Conservation (phyloP, 2,329 filamentous ascomycete species). For the Zymoseptoria pseudotritici region DNA sequence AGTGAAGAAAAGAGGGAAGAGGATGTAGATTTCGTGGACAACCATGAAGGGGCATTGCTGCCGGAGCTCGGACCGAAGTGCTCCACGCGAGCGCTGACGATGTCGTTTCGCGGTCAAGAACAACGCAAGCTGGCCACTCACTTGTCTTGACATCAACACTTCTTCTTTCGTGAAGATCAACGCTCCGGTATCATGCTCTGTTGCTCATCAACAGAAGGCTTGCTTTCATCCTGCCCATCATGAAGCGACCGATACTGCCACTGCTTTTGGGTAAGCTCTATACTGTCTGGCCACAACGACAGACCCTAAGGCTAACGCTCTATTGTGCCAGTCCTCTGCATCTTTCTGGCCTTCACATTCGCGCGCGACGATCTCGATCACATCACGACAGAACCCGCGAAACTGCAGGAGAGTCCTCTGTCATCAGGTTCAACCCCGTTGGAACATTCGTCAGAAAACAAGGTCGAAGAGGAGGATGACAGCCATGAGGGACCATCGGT, state of each 20-base stretch:
- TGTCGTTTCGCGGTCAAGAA: background rate
- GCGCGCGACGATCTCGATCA: conserved; percentile 9
- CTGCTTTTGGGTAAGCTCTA: conserved; percentile 8
- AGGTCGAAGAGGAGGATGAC: conserved; percentile 1
- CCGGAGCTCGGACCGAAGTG: background rate
- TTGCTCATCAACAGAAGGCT: conserved; percentile 1
- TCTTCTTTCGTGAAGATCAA: background rate
- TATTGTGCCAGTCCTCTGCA: conserved; percentile 9
- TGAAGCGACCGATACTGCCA: conserved; percentile 10
- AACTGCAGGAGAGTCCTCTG: conserved; percentile 3
- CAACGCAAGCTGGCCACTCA: conserved; percentile 4
- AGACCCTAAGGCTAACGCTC: background rate
- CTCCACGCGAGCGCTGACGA: background rate
- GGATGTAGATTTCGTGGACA: background rate
- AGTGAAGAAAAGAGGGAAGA: too few species aligned
- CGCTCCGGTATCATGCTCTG: conserved; percentile 3
- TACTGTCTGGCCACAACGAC: background rate
- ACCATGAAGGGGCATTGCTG: background rate
- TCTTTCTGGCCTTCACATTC: conserved; percentile 10
- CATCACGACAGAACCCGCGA: conserved; percentile 5
- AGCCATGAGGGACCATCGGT: conserved; percentile 3
- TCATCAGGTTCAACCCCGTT: conserved; percentile 5
- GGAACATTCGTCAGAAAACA: conserved; percentile 1
- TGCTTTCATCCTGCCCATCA: background rate
- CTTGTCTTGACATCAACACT: background rate